A percentile compares a stretch with the other conserved stretches of the same genome.
Conservation (phyloP, 768 basidiomycete species). For the Kwoniella pini region DNA sequence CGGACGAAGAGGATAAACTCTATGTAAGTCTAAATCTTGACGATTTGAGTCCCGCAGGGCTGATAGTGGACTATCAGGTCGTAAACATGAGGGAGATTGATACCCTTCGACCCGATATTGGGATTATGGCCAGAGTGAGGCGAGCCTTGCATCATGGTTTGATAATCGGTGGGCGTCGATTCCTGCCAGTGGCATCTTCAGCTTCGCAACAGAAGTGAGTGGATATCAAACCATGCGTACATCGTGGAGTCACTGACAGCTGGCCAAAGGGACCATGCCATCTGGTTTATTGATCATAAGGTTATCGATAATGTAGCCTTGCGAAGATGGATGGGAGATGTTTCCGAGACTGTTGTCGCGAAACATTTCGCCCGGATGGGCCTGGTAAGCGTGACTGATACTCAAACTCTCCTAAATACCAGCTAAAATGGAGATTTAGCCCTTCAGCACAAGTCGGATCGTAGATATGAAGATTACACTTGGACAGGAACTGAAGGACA, state of each 20-base stretch:
- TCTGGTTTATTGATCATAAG: slow-evolving; percentile 50
- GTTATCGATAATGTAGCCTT: slow-evolving; percentile 37
- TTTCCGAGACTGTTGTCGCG: slow-evolving; percentile 49
- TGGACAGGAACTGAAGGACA: slow-evolving; percentile 27
- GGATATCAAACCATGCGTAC: no score
- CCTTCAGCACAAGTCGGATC: slow-evolving; percentile 50
- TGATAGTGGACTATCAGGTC: not conserved
- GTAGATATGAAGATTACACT: slow-evolving; percentile 41
- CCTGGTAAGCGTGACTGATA: slow-evolving; percentile 28
- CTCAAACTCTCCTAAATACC: not conserved
- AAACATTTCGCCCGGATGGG: slow-evolving; percentile 52
- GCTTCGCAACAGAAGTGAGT: slow-evolving; percentile 51
- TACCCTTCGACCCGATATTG: slow-evolving; percentile 27
- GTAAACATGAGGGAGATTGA: slow-evolving; percentile 36
- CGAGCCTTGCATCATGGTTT: slow-evolving; percentile 47
- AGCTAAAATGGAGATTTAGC: slow-evolving; percentile 14
- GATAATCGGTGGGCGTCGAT: slow-evolving; percentile 41
- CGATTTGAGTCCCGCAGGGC: not conserved
- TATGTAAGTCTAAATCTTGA: slow-evolving; percentile 28
- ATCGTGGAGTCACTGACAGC: no score
- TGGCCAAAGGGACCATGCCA: slow-evolving; percentile 45
- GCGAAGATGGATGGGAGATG: slow-evolving; percentile 48
- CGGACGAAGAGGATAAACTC: slow-evolving; percentile 51
- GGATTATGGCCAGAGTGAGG: slow-evolving; percentile 49
- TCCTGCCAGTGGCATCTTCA: slow-evolving; percentile 49